Percentiles rank a stretch among this genome's conserved stretches.
Evolutionary conservation across 192 early-diverging fungal species (phyloP).

Genomic region (Mycoemilia scoparia): DNA sequence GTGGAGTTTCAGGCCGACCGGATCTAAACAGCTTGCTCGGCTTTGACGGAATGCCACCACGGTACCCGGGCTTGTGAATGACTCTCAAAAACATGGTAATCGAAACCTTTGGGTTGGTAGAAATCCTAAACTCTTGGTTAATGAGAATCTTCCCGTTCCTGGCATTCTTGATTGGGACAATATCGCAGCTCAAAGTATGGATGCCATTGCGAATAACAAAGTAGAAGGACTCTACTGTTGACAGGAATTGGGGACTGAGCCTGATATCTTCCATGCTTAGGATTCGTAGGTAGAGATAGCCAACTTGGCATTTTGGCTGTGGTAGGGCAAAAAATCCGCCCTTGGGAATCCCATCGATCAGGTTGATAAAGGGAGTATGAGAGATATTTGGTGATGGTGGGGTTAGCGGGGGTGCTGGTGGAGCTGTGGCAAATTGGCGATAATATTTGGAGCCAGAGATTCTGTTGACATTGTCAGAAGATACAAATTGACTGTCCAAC

Average conservation of each 20-base stretch:
- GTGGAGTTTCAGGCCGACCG: neutral
- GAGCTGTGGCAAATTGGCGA: too few relatives aligned
- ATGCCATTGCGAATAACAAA: conserved; percentile 35
- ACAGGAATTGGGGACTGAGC: too few relatives aligned
- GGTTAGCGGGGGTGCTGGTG: too few relatives aligned
- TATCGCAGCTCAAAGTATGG: conserved; percentile 25
- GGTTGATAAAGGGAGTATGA: too few relatives aligned
- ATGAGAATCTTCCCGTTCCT: conserved; percentile 8
- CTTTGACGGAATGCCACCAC: conserved; percentile 18
- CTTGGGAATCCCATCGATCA: conserved; percentile 18
- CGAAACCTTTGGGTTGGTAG: conserved; percentile 22
- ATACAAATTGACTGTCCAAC: too few relatives aligned
- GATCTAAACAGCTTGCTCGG: conserved; percentile 13
- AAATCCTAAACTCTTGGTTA: conserved; percentile 31
- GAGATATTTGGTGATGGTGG: too few relatives aligned
- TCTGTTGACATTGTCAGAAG: too few relatives aligned
- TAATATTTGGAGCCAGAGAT: too few relatives aligned
- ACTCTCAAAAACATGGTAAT: conserved; percentile 32
- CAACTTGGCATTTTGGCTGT: conserved; percentile 11
- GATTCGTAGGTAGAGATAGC: conserved; percentile 29
- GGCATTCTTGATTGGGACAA: conserved; percentile 14
- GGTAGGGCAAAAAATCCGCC: conserved; percentile 27
- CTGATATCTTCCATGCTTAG: conserved; percentile 27
- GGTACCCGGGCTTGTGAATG: conserved; percentile 18
- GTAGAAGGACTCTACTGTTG: conserved; percentile 23